Base-by-base conservation (phyloP, 768 basidiomycete species). In the Fibroporia radiculosa region DNA sequence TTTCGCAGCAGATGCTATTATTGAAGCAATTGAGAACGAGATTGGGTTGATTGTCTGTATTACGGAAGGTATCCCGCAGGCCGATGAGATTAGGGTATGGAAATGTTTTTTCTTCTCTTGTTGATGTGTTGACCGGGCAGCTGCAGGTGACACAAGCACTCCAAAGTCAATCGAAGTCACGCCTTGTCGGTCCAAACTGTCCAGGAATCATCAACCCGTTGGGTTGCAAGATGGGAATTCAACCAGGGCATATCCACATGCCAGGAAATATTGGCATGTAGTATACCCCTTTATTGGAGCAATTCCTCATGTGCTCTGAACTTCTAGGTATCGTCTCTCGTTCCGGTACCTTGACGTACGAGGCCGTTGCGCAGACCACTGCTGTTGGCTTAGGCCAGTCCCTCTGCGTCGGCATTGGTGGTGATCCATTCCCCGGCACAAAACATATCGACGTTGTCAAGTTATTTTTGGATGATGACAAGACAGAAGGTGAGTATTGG, bases 151-250 rank as follows among this genome's bases (percentile, higher is more conserved):
- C 86, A 72, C 87, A 95, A 60, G 96, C 92, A 11, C 78, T 99
- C 55, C 91, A 89, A 64, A 82, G 80, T 59, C 96, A 99, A 66
- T 92, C 83, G 42, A 90, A 85, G 57, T 93, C 91, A 48, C 84
- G 96, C 56, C 84, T 99, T 55, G 90, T 99, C 40, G 96, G 96
- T 16, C 96, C 96, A 31, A 99, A 99, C 67, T 99, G 96, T 68
- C 96, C 96, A 1, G 96, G 96, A 61, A 83, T 99, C 57, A 97
- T 98, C 60, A 93, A 95, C 60, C 93, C 95, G 14, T 73, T 85
- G 31, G 95, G 95, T 18, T 99, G 96, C 74, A 98, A 98, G 74
- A 97, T 99, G 82, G 96, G 96, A 48, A 99, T 99, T 60, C 87
- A 90, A 59, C 96, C 96, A 11, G 96, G 93, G 22, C 92, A 96